A percentile compares a stretch with the other conserved stretches of the same genome.
These are phyloP conservation scores for Ceratobasidium theobromae DNA, from an alignment of 1,284 basidiomycete genomes.

Conservation along the genomic window DNA sequence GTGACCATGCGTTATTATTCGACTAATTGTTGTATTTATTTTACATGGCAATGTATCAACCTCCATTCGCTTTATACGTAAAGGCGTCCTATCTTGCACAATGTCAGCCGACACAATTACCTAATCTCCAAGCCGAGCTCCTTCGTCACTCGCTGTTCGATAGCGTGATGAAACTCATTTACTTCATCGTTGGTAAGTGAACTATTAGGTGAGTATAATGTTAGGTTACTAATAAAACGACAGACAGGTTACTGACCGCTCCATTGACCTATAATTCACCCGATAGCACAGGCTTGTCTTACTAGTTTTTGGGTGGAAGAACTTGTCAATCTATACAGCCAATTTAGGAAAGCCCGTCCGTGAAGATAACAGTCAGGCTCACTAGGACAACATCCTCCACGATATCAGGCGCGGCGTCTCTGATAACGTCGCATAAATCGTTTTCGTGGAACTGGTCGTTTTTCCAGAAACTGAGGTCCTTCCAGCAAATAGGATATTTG, in stretches of 20 bases:
- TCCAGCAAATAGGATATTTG: conserved; percentile 84
- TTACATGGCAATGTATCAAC: conserved; percentile 67
- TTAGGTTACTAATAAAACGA: not conserved
- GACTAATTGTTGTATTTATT: conserved; percentile 37
- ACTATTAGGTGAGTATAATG: conserved; percentile 46
- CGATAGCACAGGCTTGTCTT: conserved; percentile 84
- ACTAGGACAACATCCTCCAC: conserved; percentile 90
- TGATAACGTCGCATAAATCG: conserved; percentile 93
- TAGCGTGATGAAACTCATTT: conserved; percentile 67
- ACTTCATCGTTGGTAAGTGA: conserved; percentile 90
- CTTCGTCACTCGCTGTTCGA: conserved; percentile 45
- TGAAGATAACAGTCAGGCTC: conserved; percentile 37
- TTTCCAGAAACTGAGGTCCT: conserved; percentile 92
- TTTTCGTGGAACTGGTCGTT: conserved; percentile 76
- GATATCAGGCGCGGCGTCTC: conserved; percentile 88
- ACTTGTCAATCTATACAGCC: conserved; percentile 77
- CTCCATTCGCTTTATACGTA: conserved; percentile 47
- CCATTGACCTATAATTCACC: conserved; percentile 96
- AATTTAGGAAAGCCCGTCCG: conserved; percentile 19
- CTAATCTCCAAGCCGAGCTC: conserved; percentile 51
- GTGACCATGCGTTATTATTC: conserved; percentile 35
- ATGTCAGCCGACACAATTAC: conserved; percentile 39
- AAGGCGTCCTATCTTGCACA: not conserved
- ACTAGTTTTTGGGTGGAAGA: conserved; percentile 86
- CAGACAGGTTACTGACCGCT: conserved; percentile 56